These are phyloP conservation scores for Scheffersomyces titani DNA, from an alignment of 1,139 yeast species.

Conservation along the genomic window DNA sequence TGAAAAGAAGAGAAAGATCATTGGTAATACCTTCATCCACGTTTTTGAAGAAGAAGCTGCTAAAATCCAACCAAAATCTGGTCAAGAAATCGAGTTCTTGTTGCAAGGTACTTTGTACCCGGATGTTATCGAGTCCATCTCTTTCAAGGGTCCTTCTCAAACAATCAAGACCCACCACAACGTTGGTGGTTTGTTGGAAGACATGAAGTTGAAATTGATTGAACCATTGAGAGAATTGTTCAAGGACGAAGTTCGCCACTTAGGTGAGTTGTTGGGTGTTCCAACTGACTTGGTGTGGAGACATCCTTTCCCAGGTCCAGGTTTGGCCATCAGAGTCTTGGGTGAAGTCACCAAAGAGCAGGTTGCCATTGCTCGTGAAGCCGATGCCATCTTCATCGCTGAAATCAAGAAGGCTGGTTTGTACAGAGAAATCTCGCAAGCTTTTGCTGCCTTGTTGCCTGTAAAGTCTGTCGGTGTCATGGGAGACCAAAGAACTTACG, in stretches of 20 bases:
- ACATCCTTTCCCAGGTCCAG: slow-evolving; percentile 99
- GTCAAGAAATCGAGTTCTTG: slow-evolving; percentile 87
- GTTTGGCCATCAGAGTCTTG: slow-evolving; percentile 95
- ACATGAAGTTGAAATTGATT: slow-evolving; percentile 96
- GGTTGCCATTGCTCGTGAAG: slow-evolving; percentile 95
- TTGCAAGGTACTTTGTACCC: slow-evolving; percentile 98
- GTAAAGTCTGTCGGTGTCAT: slow-evolving; percentile 98
- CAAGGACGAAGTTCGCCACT: slow-evolving; percentile 96
- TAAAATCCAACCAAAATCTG: slow-evolving; percentile 84
- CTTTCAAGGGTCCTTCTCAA: slow-evolving; percentile 99
- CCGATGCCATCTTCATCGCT: slow-evolving; percentile 92
- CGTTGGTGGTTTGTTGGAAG: slow-evolving; percentile 95
- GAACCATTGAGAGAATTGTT: slow-evolving; percentile 98
- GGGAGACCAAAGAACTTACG: slow-evolving; percentile 99
- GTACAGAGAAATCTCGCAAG: slow-evolving; percentile 92
- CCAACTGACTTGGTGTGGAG: slow-evolving; percentile 99
- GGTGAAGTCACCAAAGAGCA: slow-evolving; percentile 95
- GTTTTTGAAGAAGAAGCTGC: slow-evolving; percentile 97
- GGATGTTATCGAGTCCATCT: slow-evolving; percentile 96
- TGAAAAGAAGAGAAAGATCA: slow-evolving; percentile 97
- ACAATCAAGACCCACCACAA: slow-evolving; percentile 99
- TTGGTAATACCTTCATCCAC: slow-evolving; percentile 96
- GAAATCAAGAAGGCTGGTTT: slow-evolving; percentile 93
- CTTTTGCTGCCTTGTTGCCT: slow-evolving; percentile 95
- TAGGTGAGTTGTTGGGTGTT: slow-evolving; percentile 93